phyloP scores from a whole-genome alignment of 148 eudicot species.

The Silene conica region DNA sequence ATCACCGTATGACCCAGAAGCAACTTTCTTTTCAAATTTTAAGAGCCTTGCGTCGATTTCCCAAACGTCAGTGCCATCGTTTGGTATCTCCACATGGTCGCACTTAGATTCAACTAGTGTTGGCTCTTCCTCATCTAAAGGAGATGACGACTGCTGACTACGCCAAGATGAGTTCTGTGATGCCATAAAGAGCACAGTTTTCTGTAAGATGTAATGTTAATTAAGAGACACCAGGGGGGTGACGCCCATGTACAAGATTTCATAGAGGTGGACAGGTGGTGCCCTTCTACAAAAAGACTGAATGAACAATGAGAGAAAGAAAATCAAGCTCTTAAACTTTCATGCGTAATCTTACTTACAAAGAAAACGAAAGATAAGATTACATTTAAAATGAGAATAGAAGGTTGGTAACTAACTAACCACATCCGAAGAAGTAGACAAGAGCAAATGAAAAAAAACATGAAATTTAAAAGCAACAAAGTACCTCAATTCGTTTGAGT shows the following conservation, averaged over 20 bases:
- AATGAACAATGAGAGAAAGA: too few relatives aligned
- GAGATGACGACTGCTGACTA: constrained; percentile 47
- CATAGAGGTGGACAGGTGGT: too few relatives aligned
- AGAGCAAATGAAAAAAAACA: background rate
- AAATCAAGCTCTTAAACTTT: too few relatives aligned
- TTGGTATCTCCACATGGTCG: constrained; percentile 74
- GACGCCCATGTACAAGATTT: too few relatives aligned
- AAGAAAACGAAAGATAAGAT: too few relatives aligned
- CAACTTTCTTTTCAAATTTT: constrained; percentile 80
- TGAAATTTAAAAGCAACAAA: constrained; percentile 16
- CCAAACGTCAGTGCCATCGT: constrained; percentile 96
- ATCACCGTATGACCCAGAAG: constrained; percentile 98
- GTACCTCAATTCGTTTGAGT: constrained; percentile 72
- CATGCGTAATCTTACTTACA: too few relatives aligned
- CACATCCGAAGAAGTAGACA: too few relatives aligned
- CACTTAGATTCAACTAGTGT: constrained; percentile 34
- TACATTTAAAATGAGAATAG: too few relatives aligned
- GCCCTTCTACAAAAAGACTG: too few relatives aligned
- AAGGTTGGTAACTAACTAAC: too few relatives aligned
- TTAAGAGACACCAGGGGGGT: background rate
- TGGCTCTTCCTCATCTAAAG: constrained; percentile 45
- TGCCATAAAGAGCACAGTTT: constrained; percentile 16
- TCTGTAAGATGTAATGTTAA: background rate
- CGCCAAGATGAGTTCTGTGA: constrained; percentile 76
- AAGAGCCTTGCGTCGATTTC: constrained; percentile 81